Conservation (phyloP, 2,329 filamentous ascomycete species). For the Aspergillus intermedius region DNA sequence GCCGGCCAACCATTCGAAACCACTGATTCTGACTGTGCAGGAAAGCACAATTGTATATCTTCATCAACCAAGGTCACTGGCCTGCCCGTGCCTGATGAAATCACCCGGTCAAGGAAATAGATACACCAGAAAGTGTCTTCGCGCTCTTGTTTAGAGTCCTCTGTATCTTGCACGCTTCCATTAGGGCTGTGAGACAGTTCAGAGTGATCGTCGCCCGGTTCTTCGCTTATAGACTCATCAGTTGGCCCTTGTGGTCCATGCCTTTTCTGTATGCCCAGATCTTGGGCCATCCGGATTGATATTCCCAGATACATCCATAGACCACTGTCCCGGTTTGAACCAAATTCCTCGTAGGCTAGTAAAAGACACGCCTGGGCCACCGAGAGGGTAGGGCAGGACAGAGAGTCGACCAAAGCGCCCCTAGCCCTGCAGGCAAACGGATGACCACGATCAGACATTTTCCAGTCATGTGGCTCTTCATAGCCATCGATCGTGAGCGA, state of each 20-base stretch:
- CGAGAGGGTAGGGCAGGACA: conserved; percentile 73
- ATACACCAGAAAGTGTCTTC: conserved; percentile 88
- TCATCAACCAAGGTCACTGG: conserved; percentile 77
- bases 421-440: conserved; percentile 77
- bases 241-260: conserved; percentile 52
- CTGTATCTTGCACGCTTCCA: conserved; percentile 35
- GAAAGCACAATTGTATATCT: conserved; percentile 74
- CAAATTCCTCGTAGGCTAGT: conserved; percentile 84
- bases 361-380: conserved; percentile 78
- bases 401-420: conserved; percentile 73
- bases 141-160: conserved; percentile 69
- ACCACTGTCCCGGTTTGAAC: conserved; percentile 79
- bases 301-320: conserved; percentile 92
- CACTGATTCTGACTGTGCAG: conserved; percentile 48
- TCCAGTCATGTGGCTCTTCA: conserved; percentile 25
- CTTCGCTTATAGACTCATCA: conserved; percentile 46
- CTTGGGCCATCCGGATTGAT: conserved; percentile 74
- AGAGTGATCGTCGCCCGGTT: conserved; percentile 37
- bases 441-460: conserved; percentile 63
- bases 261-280: conserved; percentile 73
- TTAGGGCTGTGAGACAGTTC: conserved; percentile 28
- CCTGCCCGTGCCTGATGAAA: conserved; percentile 78
- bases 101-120: conserved; percentile 79
- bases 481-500: conserved; percentile 46
- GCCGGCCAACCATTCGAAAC: conserved; percentile 62